Evolutionary conservation across 2,329 filamentous ascomycete genomes (phyloP).

Genomic region (Talaromyces sp.): DNA sequence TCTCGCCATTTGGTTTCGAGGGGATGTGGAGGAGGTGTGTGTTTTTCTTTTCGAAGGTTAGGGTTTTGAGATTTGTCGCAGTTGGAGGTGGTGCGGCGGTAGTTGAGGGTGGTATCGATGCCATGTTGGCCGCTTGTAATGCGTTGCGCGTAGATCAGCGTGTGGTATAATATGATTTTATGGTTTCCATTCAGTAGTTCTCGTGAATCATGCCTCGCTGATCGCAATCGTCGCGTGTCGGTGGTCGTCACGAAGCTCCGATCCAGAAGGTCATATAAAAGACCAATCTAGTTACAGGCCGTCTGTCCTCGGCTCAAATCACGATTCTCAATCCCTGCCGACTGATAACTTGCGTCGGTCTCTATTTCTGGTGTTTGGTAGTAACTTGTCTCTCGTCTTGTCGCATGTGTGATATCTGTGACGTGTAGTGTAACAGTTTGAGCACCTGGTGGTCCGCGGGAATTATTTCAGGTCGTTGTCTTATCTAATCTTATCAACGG

Average conservation of each 20-base stretch:
- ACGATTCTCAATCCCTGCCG: not conserved
- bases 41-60: conserved; percentile 12
- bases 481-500: conserved; percentile 2
- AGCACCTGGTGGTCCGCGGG: not conserved
- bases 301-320: not conserved
- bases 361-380: not conserved
- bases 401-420: not conserved
- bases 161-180: not conserved
- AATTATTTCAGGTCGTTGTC: not conserved
- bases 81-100: not conserved
- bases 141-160: too few species aligned
- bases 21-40: conserved; percentile 15
- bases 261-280: not conserved
- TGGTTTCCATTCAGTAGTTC: not conserved
- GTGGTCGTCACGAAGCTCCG: not conserved
- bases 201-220: not conserved
- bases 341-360: not conserved
- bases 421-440: not conserved
- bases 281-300: not conserved
- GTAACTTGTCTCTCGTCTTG: not conserved
- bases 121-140: not conserved
- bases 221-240: not conserved
- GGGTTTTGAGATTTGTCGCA: not conserved
- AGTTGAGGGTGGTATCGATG: not conserved
- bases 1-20: not conserved